A percentile compares a stretch with the other conserved stretches of the same genome.
phyloP scores from a whole-genome alignment of 176 grass and related monocot genomes.

The Phoenix roebelenii region DNA sequence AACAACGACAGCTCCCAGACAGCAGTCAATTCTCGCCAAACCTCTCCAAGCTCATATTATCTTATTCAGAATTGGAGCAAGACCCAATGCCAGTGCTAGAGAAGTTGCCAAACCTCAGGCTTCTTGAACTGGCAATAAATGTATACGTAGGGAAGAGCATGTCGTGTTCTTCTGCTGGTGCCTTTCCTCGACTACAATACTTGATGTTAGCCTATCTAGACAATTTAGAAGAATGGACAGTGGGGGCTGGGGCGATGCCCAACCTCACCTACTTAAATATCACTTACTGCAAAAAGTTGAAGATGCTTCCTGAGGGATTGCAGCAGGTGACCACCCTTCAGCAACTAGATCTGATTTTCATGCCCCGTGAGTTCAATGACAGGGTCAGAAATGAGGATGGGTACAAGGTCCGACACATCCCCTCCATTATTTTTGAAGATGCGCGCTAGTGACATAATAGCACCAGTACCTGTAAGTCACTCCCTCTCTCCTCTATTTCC shows the following conservation, averaged over 20 bases:
- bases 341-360: too few species aligned
- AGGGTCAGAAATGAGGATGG: too few species aligned
- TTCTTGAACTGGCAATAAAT: neutral
- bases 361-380: too few species aligned
- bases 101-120: slow-evolving; percentile 2
- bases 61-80: slow-evolving; percentile 6
- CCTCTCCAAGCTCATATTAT: slow-evolving; percentile 5
- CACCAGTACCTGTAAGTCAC: too few species aligned
- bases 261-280: too few species aligned
- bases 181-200: slow-evolving; percentile 12
- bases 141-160: slow-evolving; percentile 9
- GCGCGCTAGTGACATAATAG: too few species aligned
- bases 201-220: slow-evolving; percentile 1
- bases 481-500: too few species aligned
- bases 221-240: slow-evolving; percentile 9
- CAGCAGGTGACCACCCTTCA: too few species aligned
- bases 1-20: neutral
- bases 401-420: too few species aligned
- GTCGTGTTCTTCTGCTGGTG: neutral
- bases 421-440: too few species aligned
- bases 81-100: slow-evolving; percentile 26
- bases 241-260: neutral
- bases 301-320: too few species aligned
- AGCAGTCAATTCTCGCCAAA: slow-evolving; percentile 9
- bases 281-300: too few species aligned